Percentiles rank a stretch among this genome's conserved stretches.
These are phyloP conservation scores for Xylariaceae sp. DNA, from an alignment of 2,329 filamentous ascomycete genomes.

Conservation along the genomic window DNA sequence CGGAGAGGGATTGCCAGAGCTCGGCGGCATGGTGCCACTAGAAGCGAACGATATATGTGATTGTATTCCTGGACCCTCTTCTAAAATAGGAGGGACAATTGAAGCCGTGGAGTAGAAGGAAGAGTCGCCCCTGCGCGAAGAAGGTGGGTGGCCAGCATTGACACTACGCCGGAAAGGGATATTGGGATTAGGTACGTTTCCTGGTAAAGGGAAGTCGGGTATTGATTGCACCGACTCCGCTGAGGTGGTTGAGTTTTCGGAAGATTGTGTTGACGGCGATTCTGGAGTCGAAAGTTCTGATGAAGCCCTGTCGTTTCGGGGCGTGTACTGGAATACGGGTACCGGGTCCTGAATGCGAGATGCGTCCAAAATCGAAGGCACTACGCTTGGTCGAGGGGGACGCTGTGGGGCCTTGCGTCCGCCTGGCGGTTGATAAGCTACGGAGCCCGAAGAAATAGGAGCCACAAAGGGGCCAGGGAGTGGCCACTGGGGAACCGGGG, in stretches of 20 bases:
- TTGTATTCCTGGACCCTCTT: conserved; percentile 56
- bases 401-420: conserved; percentile 49
- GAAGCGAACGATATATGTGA: conserved; percentile 64
- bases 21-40: conserved; percentile 65
- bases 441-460: conserved; percentile 25
- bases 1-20: conserved; percentile 52
- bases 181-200: conserved; percentile 28
- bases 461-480: conserved; percentile 30
- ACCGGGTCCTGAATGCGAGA: conserved; percentile 52
- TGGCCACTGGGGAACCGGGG: conserved; percentile 35
- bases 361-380: conserved; percentile 54
- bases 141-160: conserved; percentile 55
- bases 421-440: conserved; percentile 47
- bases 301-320: conserved; percentile 35
- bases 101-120: conserved; percentile 62
- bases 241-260: conserved; percentile 48
- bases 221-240: conserved; percentile 46
- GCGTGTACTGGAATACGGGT: conserved; percentile 46
- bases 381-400: conserved; percentile 54
- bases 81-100: conserved; percentile 69
- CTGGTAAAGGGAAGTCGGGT: conserved; percentile 52
- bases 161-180: conserved; percentile 43
- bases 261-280: conserved; percentile 42
- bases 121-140: conserved; percentile 53
- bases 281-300: conserved; percentile 39